phyloP scores from a whole-genome alignment of 805 yeast species.

The Trichomonascus vanleenenianus region DNA sequence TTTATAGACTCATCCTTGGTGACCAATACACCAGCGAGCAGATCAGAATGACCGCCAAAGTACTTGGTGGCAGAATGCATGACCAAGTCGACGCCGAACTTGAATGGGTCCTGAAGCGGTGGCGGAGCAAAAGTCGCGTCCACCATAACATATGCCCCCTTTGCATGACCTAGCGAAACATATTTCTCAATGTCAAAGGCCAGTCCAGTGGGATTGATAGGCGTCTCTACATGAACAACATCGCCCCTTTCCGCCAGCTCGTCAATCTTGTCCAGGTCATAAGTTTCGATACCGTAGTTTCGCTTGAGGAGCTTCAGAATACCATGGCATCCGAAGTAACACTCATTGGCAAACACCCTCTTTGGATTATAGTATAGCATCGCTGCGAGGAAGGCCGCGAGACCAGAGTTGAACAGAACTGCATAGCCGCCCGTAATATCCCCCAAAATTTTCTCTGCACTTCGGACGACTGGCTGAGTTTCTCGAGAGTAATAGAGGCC shows the following conservation, averaged over 20 bases:
- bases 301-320: slow-evolving; percentile 57
- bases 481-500: slow-evolving; percentile 56
- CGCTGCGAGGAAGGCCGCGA: slow-evolving; percentile 73
- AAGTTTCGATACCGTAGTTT: slow-evolving; percentile 39
- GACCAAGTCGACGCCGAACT: slow-evolving; percentile 79
- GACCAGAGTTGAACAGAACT: slow-evolving; percentile 68
- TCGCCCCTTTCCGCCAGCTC: slow-evolving; percentile 59
- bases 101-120: slow-evolving; percentile 74
- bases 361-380: slow-evolving; percentile 67
- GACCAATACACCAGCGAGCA: slow-evolving; percentile 72
- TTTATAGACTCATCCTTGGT: slow-evolving; percentile 48
- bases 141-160: slow-evolving; percentile 64
- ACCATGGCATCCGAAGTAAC: slow-evolving; percentile 81
- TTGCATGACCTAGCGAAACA: slow-evolving; percentile 64
- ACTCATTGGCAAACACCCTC: slow-evolving; percentile 62
- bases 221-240: slow-evolving; percentile 76
- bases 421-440: slow-evolving; percentile 55
- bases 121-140: slow-evolving; percentile 96
- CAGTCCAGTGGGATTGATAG: slow-evolving; percentile 77
- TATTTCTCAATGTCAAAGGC: slow-evolving; percentile 53
- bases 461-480: slow-evolving; percentile 62
- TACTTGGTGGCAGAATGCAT: slow-evolving; percentile 91
- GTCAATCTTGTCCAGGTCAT: slow-evolving; percentile 22
- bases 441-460: slow-evolving; percentile 59
- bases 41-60: slow-evolving; percentile 90